Conservation (phyloP, 192 early-diverging fungal species). For the Gaertneriomyces semiglobifer region DNA sequence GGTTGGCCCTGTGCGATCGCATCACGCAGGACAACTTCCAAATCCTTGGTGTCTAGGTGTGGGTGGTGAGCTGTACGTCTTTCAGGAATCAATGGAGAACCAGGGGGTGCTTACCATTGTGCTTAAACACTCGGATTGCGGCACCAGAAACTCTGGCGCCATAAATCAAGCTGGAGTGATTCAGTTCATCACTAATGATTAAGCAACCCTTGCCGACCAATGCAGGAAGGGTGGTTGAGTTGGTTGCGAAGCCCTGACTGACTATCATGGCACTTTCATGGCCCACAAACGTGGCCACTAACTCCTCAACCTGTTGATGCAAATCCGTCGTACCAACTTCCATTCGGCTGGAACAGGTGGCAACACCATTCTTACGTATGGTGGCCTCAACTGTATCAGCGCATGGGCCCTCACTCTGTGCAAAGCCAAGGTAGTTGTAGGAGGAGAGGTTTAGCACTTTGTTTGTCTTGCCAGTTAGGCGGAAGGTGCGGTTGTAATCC, state of each 20-base stretch:
- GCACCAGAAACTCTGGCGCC: slow-evolving; percentile 91
- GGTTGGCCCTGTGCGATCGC: slow-evolving; percentile 94
- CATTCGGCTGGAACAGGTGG: slow-evolving; percentile 59
- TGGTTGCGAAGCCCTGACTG: slow-evolving; percentile 97
- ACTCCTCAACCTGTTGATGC: slow-evolving; percentile 73
- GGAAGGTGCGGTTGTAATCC: slow-evolving; percentile 82
- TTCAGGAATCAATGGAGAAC: not conserved
- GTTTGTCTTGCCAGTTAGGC: slow-evolving; percentile 72
- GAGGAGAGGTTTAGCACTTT: slow-evolving; percentile 90
- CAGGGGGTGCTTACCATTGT: slow-evolving; percentile 57
- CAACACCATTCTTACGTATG: slow-evolving; percentile 70
- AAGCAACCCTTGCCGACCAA: slow-evolving; percentile 79
- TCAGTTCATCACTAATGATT: slow-evolving; percentile 93
- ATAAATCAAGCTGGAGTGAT: slow-evolving; percentile 91
- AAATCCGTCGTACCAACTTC: slow-evolving; percentile 68
- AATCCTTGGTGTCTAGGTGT: slow-evolving; percentile 56
- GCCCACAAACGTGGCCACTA: slow-evolving; percentile 89
- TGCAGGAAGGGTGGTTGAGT: slow-evolving; percentile 89
- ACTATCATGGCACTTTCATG: slow-evolving; percentile 81
- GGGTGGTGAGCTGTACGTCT: not conserved
- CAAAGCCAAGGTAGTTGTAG: slow-evolving; percentile 98
- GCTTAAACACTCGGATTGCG: slow-evolving; percentile 87
- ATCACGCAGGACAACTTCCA: slow-evolving; percentile 78
- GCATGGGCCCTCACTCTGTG: slow-evolving; percentile 87
- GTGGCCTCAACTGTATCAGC: slow-evolving; percentile 86